Evolutionary conservation across 257 asterid genomes (phyloP).

Genomic region (Apocynum venetum): DNA sequence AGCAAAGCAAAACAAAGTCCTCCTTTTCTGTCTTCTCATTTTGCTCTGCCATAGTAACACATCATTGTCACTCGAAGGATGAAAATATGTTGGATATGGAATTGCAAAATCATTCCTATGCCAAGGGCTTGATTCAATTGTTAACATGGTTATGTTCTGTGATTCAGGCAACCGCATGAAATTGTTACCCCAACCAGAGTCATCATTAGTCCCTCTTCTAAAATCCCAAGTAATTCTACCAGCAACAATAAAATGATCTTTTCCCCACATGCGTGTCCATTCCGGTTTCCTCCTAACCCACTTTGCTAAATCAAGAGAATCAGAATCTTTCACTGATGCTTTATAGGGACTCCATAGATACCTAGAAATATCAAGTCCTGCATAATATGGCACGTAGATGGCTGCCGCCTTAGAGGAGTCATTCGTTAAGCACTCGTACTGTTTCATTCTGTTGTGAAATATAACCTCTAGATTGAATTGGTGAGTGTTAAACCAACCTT

Average conservation of each 20-base stretch:
- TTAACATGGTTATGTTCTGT: constrained; percentile 58
- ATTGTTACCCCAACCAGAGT: constrained; percentile 71
- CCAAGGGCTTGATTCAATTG: constrained; percentile 90
- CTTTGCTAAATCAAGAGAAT: constrained; percentile 26
- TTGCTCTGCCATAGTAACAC: constrained; percentile 50
- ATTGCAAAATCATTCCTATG: constrained; percentile 67
- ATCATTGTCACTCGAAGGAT: constrained; percentile 54
- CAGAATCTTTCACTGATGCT: constrained; percentile 39
- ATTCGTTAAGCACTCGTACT: constrained; percentile 62
- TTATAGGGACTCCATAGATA: constrained; percentile 41
- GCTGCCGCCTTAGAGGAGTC: constrained; percentile 62
- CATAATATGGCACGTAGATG: constrained; percentile 65
- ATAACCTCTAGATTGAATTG: constrained; percentile 72
- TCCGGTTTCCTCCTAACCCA: constrained; percentile 46
- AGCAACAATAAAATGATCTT: constrained; percentile 67
- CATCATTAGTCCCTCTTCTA: constrained; percentile 38
- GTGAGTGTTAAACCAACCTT: constrained; percentile 70
- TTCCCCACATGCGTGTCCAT: constrained; percentile 60
- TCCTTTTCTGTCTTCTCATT: constrained; percentile 47
- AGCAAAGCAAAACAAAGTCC: constrained; percentile 51
- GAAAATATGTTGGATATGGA: constrained; percentile 88
- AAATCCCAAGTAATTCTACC: constrained; percentile 90
- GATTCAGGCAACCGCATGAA: constrained; percentile 62
- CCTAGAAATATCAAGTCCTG: constrained; percentile 66
- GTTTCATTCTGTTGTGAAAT: constrained; percentile 73